Base-by-base conservation (phyloP, 345 rosid species). In the Ceriops tagal region DNA sequence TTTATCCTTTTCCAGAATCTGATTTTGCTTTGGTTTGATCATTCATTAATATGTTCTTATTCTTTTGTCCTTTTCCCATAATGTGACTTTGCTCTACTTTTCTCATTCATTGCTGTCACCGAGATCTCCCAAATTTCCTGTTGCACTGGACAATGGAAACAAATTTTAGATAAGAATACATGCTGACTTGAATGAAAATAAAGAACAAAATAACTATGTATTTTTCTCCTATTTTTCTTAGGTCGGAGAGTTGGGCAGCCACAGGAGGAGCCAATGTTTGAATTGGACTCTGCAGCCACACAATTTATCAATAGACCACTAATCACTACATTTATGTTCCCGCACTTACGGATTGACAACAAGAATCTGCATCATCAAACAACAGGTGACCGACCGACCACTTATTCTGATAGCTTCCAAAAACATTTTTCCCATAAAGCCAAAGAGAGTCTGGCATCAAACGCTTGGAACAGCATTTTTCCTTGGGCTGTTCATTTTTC, bases 31-130 rank as follows among this genome's bases (percentile, higher is more conserved):
- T 77, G 72, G 60, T 76, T 61, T 15, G 75, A 68, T 73, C 78
- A 70, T 73, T 71, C 63, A 63, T 5, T 75, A 80, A 75, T 66
- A 34, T 1, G 0, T 34, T 7, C 37, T 34, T 34, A 34, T 34
- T 34, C 37, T 79, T 83, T 13, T 76, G 83, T 51, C 53, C 73
- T 28, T 71, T 76, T 76, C 53, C 47, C 8, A 27, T 79, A 77
- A 24, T 6, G 74, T 59, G 78, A 63, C 74, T 46, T 55, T 67
- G 53, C 58, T 67, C 78, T 75, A 71, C 59, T 76, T 61, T 15
- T 73, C 70, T 73, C 79, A 71, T 73, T 71, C 65, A 63, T 3
- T 34, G 6, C 37, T 20, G 18, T 10, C 57, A 53, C 57, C n/a
- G 9, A n/a, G 22, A 6, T 9, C n/a, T 53, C 57, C n/a, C 24